Conservation (phyloP, 805 yeast species). For the Debaryomyces castellii region DNA sequence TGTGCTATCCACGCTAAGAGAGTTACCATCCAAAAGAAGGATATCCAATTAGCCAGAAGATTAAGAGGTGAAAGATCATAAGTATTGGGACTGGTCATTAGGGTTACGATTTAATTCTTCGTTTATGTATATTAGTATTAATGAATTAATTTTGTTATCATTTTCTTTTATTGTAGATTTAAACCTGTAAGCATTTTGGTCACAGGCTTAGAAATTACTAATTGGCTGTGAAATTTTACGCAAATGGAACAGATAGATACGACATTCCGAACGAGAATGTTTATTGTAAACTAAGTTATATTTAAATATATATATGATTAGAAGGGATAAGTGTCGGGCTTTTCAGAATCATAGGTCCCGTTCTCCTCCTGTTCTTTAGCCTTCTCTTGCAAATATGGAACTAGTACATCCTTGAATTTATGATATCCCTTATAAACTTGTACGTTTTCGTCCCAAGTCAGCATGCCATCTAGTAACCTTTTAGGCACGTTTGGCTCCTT, state of each 20-base stretch:
- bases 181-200: not conserved
- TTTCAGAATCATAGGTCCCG: slow-evolving; percentile 42
- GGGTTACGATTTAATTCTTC: slow-evolving; percentile 7
- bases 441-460: slow-evolving; percentile 61
- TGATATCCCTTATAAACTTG: slow-evolving; percentile 58
- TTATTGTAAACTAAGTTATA: no score
- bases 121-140: slow-evolving; percentile 8
- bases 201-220: no score
- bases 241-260: no score
- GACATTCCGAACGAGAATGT: no score
- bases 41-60: slow-evolving; percentile 51
- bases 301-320: slow-evolving; percentile 19
- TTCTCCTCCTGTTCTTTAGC: slow-evolving; percentile 48
- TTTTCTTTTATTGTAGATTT: not conserved
- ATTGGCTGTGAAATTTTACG: not conserved
- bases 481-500: slow-evolving; percentile 63
- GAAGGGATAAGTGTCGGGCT: slow-evolving; percentile 44
- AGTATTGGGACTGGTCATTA: slow-evolving; percentile 3
- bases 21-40: slow-evolving; percentile 52
- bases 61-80: slow-evolving; percentile 52
- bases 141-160: slow-evolving; percentile 2
- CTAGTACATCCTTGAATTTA: slow-evolving; percentile 50
- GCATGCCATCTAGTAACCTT: slow-evolving; percentile 56
- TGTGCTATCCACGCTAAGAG: slow-evolving; percentile 54
- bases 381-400: slow-evolving; percentile 53